A percentile compares a stretch with the other conserved stretches of the same genome.
These are phyloP conservation scores for Xylaria venustula DNA, from an alignment of 495 filamentous ascomycete species.

Conservation along the genomic window DNA sequence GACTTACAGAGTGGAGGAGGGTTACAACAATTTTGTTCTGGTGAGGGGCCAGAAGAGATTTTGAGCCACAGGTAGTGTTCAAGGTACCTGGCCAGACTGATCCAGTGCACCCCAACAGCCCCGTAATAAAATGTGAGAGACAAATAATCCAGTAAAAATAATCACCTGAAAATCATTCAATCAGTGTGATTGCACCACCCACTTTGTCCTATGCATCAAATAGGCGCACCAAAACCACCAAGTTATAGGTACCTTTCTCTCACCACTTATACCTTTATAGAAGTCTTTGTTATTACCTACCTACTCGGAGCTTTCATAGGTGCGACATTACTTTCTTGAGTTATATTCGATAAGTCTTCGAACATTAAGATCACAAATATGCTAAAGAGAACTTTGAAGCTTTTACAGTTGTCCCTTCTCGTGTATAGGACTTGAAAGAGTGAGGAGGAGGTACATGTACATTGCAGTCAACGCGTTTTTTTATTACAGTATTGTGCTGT, in stretches of 20 bases:
- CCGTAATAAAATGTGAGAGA: constrained; percentile 15
- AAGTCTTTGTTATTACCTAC: too few species aligned
- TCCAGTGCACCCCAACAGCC: constrained; percentile 20
- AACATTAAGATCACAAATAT: too few species aligned
- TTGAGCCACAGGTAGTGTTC: neutral
- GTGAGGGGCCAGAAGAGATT: neutral
- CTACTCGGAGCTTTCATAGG: too few species aligned
- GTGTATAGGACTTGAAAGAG: neutral
- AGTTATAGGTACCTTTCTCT: neutral
- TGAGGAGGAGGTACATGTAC: neutral
- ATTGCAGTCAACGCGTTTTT: neutral
- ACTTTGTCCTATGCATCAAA: neutral
- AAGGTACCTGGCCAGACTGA: constrained; percentile 13
- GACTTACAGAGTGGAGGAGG: neutral
- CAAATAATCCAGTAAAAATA: constrained; percentile 3
- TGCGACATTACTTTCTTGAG: too few species aligned
- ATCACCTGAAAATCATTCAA: neutral
- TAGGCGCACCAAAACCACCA: neutral
- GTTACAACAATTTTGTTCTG: neutral
- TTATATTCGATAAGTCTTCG: too few species aligned
- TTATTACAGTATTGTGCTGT: neutral
- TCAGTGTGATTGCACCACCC: neutral
- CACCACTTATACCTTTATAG: too few species aligned
- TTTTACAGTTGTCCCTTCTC: too few species aligned
- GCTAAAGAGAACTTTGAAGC: too few species aligned